These are phyloP conservation scores for Ceratobasidium sp. DNA, from an alignment of 1,284 basidiomycete species.

Conservation along the genomic window DNA sequence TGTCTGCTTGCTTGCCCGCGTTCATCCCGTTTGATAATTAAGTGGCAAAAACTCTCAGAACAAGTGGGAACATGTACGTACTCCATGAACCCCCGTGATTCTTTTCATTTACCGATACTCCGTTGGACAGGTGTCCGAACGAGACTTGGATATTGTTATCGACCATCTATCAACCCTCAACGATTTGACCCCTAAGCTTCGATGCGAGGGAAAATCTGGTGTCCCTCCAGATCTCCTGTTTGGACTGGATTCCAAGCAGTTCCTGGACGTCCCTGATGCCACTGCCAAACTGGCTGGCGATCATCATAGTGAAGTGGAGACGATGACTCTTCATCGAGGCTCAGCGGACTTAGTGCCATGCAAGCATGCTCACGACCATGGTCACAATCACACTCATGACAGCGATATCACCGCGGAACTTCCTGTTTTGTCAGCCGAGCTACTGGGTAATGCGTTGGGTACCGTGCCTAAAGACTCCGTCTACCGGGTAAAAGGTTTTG, in stretches of 20 bases:
- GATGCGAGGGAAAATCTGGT: slow-evolving; percentile 66
- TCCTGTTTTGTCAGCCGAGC: slow-evolving; percentile 47
- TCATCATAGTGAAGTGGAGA: slow-evolving; percentile 86
- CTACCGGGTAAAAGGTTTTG: slow-evolving; percentile 85
- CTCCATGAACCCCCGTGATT: not conserved
- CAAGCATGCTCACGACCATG: slow-evolving; percentile 49
- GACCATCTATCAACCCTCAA: slow-evolving; percentile 90
- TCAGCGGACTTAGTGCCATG: slow-evolving; percentile 44
- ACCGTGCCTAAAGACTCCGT: slow-evolving; percentile 69
- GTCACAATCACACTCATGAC: slow-evolving; percentile 45
- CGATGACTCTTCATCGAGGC: slow-evolving; percentile 66
- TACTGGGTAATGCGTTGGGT: slow-evolving; percentile 56
- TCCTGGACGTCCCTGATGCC: slow-evolving; percentile 51
- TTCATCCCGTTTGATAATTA: not conserved
- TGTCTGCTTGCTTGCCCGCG: slow-evolving; percentile 47
- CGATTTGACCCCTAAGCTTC: slow-evolving; percentile 84
- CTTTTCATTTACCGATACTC: not conserved
- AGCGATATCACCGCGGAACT: not conserved
- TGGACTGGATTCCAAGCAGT: slow-evolving; percentile 81
- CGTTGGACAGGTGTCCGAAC: slow-evolving; percentile 60
- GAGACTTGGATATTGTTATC: slow-evolving; percentile 77
- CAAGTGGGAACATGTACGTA: slow-evolving; percentile 76
- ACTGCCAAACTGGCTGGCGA: slow-evolving; percentile 43
- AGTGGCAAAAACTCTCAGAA: slow-evolving; percentile 58
- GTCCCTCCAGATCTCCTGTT: slow-evolving; percentile 81